These are phyloP conservation scores for Malassezia japonica DNA, from an alignment of 1,284 basidiomycete genomes.

Conservation along the genomic window DNA sequence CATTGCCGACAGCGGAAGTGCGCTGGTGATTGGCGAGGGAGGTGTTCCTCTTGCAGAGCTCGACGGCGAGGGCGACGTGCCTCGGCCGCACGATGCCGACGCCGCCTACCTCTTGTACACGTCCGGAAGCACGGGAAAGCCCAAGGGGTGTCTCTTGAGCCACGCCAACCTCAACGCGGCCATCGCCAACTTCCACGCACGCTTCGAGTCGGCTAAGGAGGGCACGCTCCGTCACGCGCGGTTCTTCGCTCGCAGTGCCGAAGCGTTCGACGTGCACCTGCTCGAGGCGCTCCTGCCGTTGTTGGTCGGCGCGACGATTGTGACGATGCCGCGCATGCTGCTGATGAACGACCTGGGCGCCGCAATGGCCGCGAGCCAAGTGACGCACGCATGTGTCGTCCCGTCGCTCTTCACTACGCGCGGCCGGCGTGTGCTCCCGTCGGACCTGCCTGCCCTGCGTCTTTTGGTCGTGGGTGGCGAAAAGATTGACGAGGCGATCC, in stretches of 20 bases:
- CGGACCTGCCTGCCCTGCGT: slow-evolving; percentile 28
- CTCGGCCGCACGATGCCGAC: slow-evolving; percentile 4
- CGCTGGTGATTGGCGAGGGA: slow-evolving; percentile 16
- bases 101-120: slow-evolving; percentile 43
- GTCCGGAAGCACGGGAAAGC: slow-evolving; percentile 40
- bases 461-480: slow-evolving; percentile 42
- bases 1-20: slow-evolving; percentile 27
- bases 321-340: slow-evolving; percentile 33
- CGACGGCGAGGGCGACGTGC: background rate
- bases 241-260: slow-evolving; percentile 41
- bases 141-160: slow-evolving; percentile 38
- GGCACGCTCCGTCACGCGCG: slow-evolving; percentile 24
- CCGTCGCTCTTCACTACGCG: slow-evolving; percentile 42
- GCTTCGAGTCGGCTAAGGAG: slow-evolving; percentile 27
- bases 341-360: slow-evolving; percentile 38
- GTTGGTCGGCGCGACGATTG: slow-evolving; percentile 37
- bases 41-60: background rate
- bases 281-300: slow-evolving; percentile 44
- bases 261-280: slow-evolving; percentile 47
- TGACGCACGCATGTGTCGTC: slow-evolving; percentile 44
- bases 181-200: slow-evolving; percentile 26
- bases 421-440: slow-evolving; percentile 27
- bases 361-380: slow-evolving; percentile 28
- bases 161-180: slow-evolving; percentile 32
- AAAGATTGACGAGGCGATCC: slow-evolving; percentile 28